A percentile compares a stretch with the other conserved stretches of the same genome.
These are phyloP conservation scores for Trametes cubensis DNA, from an alignment of 768 basidiomycete species.

Conservation along the genomic window DNA sequence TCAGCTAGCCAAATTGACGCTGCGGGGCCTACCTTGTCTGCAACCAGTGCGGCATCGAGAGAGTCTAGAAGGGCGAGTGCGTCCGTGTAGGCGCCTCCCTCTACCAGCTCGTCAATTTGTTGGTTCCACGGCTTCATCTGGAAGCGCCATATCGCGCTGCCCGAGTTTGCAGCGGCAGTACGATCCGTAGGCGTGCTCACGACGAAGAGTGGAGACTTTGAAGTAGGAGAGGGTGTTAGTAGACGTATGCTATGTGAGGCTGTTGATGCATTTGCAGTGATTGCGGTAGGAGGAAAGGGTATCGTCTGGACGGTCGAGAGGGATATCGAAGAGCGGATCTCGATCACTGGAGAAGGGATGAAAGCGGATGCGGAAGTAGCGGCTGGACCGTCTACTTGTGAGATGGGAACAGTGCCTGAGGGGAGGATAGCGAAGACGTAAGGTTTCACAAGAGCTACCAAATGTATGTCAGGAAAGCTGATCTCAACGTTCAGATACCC, in stretches of 20 bases:
- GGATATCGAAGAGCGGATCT: constrained; percentile 74
- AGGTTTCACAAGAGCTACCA: constrained; percentile 64
- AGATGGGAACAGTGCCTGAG: constrained; percentile 55
- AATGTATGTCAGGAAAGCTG: not conserved
- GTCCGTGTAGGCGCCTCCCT: constrained; percentile 67
- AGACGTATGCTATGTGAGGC: constrained; percentile 55
- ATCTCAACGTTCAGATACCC: not conserved
- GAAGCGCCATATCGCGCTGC: constrained; percentile 79
- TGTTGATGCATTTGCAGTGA: constrained; percentile 25
- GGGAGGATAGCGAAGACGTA: constrained; percentile 80
- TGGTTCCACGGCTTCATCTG: constrained; percentile 72
- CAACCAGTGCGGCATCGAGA: constrained; percentile 58
- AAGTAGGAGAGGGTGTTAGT: constrained; percentile 55
- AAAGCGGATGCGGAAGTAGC: constrained; percentile 40
- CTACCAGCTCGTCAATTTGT: constrained; percentile 84
- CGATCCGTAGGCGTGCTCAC: constrained; percentile 79
- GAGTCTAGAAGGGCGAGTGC: constrained; percentile 79
- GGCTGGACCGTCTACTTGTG: constrained; percentile 28
- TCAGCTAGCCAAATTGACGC: not conserved
- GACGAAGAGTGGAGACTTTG: constrained; percentile 61
- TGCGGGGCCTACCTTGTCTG: constrained; percentile 57
- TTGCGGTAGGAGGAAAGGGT: constrained; percentile 58
- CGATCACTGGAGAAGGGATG: constrained; percentile 60
- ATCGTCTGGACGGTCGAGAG: constrained; percentile 62
- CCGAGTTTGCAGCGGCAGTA: constrained; percentile 62